phyloP scores from a whole-genome alignment of 257 asterid genomes.

The Verbascum thapsus region DNA sequence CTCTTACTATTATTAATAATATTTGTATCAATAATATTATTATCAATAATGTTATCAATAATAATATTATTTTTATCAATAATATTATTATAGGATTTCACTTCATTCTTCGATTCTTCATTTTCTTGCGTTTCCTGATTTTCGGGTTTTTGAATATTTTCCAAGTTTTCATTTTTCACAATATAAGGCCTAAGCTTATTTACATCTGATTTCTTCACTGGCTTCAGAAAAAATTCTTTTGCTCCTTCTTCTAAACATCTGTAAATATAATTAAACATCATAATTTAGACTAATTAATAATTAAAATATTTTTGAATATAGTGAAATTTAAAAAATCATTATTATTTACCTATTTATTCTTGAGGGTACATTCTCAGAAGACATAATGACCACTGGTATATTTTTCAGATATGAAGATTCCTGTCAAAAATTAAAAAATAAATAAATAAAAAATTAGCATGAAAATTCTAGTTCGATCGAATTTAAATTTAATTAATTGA shows the following conservation, averaged over 20 bases:
- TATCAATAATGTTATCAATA: too few relatives aligned
- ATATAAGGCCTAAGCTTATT: constrained; percentile 80
- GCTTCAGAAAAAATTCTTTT: constrained; percentile 88
- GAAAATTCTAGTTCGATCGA: too few relatives aligned
- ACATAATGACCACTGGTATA: constrained; percentile 98
- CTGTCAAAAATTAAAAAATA: constrained; percentile 54
- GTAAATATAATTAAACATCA: constrained; percentile 7
- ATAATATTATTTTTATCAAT: too few relatives aligned
- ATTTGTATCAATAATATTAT: too few relatives aligned
- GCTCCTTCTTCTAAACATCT: constrained; percentile 98
- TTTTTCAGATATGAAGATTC: constrained; percentile 80
- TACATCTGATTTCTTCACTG: constrained; percentile 84
- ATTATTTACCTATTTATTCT: constrained; percentile 76
- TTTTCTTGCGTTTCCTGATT: constrained; percentile 33
- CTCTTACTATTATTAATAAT: constrained; percentile 40
- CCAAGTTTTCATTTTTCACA: constrained; percentile 52
- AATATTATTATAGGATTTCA: constrained; percentile 16
- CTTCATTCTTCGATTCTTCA: constrained; percentile 17
- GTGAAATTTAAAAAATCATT: not conserved
- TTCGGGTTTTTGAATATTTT: constrained; percentile 39
- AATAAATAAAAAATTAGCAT: too few relatives aligned
- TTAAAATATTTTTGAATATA: not conserved
- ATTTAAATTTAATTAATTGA: too few relatives aligned
- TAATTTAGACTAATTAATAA: not conserved
- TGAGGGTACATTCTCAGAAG: constrained; percentile 96